A percentile compares a stretch with the other conserved stretches of the same genome.
Conservation (phyloP, 768 basidiomycete genomes). For the Austroboletus festivus region DNA sequence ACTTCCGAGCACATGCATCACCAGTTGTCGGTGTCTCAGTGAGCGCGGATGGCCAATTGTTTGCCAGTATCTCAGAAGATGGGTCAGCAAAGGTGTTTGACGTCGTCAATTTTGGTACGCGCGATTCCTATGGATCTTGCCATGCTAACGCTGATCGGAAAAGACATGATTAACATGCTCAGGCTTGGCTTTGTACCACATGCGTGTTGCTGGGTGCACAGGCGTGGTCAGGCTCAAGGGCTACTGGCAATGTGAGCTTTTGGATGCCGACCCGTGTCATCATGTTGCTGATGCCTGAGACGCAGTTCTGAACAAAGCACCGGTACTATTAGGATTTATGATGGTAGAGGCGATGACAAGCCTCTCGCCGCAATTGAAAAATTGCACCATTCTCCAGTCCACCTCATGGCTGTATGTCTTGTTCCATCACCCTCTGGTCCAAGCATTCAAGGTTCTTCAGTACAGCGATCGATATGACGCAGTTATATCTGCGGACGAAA, state of each 20-base stretch:
- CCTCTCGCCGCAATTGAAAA: slow-evolving; percentile 74
- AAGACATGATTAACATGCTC: slow-evolving; percentile 99
- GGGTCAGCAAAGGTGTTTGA: slow-evolving; percentile 95
- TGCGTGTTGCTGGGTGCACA: slow-evolving; percentile 94
- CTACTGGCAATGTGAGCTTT: slow-evolving; percentile 80
- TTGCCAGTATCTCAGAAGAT: slow-evolving; percentile 90
- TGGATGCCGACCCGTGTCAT: slow-evolving; percentile 16
- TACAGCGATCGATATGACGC: slow-evolving; percentile 89
- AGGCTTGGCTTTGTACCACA: slow-evolving; percentile 84
- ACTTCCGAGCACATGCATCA: slow-evolving; percentile 88
- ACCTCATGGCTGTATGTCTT: slow-evolving; percentile 77
- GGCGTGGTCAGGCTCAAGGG: slow-evolving; percentile 80
- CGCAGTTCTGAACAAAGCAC: slow-evolving; percentile 73
- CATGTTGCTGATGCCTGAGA: slow-evolving; percentile 14
- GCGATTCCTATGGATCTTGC: not conserved
- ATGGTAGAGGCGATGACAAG: slow-evolving; percentile 80
- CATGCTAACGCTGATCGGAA: not conserved
- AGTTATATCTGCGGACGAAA: slow-evolving; percentile 92
- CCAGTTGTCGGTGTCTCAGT: slow-evolving; percentile 78
- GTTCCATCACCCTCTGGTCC: not conserved
- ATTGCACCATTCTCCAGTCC: slow-evolving; percentile 86
- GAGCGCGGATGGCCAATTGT: slow-evolving; percentile 88
- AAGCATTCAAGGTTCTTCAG: slow-evolving; percentile 37
- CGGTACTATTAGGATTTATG: slow-evolving; percentile 83
- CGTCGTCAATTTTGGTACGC: slow-evolving; percentile 93